Evolutionary conservation across 257 asterid species (phyloP).

Genomic region (Nicotiana otophora): DNA sequence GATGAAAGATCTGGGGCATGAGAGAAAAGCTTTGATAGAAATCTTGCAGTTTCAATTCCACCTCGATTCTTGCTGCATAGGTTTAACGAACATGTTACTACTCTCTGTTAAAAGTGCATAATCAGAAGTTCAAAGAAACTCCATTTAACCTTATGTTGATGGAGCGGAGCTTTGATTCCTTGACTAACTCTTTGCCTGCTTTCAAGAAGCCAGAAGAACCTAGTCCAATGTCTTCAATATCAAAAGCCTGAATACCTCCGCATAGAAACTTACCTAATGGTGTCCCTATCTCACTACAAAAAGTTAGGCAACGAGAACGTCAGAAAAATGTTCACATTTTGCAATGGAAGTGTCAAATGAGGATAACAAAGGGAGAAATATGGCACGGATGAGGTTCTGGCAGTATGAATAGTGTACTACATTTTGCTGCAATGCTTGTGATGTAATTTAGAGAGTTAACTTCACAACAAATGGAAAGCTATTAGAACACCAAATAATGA

Average conservation of each 20-base stretch:
- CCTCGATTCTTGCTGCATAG: conserved; percentile 71
- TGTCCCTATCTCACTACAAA: conserved; percentile 61
- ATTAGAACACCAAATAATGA: conserved; percentile 1
- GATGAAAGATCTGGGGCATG: conserved; percentile 45
- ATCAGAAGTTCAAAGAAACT: neutral
- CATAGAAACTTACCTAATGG: conserved; percentile 56
- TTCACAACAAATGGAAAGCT: neutral
- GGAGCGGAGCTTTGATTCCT: conserved; percentile 41
- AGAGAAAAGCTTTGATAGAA: conserved; percentile 53
- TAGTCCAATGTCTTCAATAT: conserved; percentile 72
- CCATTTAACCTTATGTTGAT: conserved; percentile 65
- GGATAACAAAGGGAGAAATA: neutral
- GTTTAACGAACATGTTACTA: conserved; percentile 19
- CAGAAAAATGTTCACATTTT: neutral
- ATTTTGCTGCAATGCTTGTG: neutral
- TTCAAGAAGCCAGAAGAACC: conserved; percentile 57
- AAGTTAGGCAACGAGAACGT: conserved; percentile 7
- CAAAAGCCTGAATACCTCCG: conserved; percentile 55
- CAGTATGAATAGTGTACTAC: neutral
- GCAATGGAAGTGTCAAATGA: neutral
- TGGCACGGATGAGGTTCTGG: neutral
- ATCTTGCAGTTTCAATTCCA: conserved; percentile 70
- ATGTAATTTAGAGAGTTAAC: neutral
- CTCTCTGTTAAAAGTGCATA: neutral
- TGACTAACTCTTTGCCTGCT: conserved; percentile 41